Base-by-base conservation (phyloP, 768 basidiomycete genomes). In the Boletus sp. region DNA sequence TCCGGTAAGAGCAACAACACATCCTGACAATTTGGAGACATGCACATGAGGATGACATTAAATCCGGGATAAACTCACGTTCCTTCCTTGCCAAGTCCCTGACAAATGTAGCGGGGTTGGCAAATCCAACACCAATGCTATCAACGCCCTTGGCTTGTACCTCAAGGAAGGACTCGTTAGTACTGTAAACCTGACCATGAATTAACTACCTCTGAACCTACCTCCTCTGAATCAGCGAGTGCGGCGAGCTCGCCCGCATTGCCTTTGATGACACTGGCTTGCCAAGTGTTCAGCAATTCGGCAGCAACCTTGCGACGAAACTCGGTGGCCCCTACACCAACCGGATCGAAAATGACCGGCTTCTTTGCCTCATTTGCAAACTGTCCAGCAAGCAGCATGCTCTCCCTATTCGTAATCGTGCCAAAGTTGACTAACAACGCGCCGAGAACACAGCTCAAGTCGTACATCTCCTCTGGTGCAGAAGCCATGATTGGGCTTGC, bases 401-500 rank as follows among this genome's bases (percentile, higher is more conserved):
- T 86, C 36, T 84, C 80, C 49, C 85, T 77, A 52, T 84, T 80
- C 12, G 78, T 79, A 66, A 94, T 72, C 3, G 92, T 93, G 37
- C 95, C 95, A 56, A 95, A 90, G 70, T 98, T 97, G 57, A 97
- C 77, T 5, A 98, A 78, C 17, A 95, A 76, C 1, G 85, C 85
- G 15, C 84, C 83, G 45, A 81, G 81, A 47, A 86, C 80, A 35
- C 76, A 75, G 52, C 84, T 77, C 18, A 98, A 78, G 58, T 95
- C 90, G 29, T 83, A 80, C 80, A 94, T 93, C 68, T 98, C 95
- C 56, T 81, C 77, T 1, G 87, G 80, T 24, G 87, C 84, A 18
- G 90, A 87, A 3, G 94, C 90, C 95, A 98, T 98, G 67, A 98
- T 94, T 0, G 95, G 95, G 57, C 91, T 94, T 14, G 86, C 93